Base-by-base conservation (phyloP, 208 protist species). In the Leptomonas pyrrhocoris region DNA sequence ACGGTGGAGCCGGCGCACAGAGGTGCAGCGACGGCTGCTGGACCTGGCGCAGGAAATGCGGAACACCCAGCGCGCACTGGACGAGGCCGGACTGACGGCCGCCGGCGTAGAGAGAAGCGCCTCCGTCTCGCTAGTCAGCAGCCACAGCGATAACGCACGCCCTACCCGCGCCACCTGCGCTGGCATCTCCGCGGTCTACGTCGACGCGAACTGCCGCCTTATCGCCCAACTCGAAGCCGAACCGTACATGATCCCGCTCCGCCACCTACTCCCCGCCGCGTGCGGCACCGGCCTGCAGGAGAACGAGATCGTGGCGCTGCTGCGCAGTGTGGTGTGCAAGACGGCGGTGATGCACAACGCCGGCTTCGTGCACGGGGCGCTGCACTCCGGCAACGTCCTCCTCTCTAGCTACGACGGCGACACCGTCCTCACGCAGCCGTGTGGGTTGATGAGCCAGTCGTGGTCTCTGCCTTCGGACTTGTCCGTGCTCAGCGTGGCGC, bases 361-460 rank as follows among this genome's bases (percentile, higher is more conserved):
- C 9, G 86, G 79, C 5, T 66, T 94, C 55, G 83, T 83, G 49
- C 90, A 96, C 62, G 90, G 90, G 13, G 79, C 84, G 12, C 73
- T 96, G 57, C 90, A 96, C 76, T 71, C 70, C 30, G 86, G 88
- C 38, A 96, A 96, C 68, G 74, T 94, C 19, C 79, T 93, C 5
- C 81, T 88, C 40, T 92, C 78, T 18, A 82, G 81, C 16, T 80
- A 89, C 66, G 78, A 92, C 69, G 90, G 90, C n/a, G 74, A 85
- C 53, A 77, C 57, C 15, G 60, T 75, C 16, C 61, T 96, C 28
- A 84, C 84, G n/a, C 80, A 90, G 64, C 77, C 81, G 21, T 75
- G 65, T 28, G 84, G 81, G 28, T 62, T 94, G 38, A 80, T 88
- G 77, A 84, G 74, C 48, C 64, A 68, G 45, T 58, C 53, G 16